Conservation (phyloP, 176 grass and related monocot genomes). For the Hyparrhenia diplandra region DNA sequence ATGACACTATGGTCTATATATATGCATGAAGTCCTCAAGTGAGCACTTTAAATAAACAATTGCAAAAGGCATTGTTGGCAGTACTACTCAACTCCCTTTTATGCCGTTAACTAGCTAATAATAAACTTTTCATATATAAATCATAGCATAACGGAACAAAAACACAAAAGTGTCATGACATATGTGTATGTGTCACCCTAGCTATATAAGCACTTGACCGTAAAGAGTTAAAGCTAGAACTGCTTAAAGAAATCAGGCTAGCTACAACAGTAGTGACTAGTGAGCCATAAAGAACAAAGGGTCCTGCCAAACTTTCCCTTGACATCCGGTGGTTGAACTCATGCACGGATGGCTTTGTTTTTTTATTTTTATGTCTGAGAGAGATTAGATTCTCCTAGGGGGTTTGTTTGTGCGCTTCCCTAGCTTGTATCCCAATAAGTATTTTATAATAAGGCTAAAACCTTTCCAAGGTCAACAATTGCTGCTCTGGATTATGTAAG, state of each 20-base stretch:
- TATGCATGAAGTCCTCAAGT: conserved; percentile 12
- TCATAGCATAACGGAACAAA: conserved; percentile 37
- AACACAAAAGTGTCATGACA: conserved; percentile 23
- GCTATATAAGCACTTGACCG: no score
- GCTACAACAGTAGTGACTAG: no score
- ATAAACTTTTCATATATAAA: neutral
- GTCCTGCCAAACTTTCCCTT: conserved; percentile 36
- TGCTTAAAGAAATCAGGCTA: neutral
- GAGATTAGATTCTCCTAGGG: conserved; percentile 28
- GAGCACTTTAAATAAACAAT: conserved; percentile 15
- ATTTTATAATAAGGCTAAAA: conserved; percentile 8
- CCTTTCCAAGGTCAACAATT: conserved; percentile 52
- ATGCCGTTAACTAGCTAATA: conserved; percentile 44
- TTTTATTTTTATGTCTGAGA: neutral
- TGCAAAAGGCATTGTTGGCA: neutral
- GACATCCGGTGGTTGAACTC: conserved; percentile 38
- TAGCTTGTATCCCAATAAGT: neutral
- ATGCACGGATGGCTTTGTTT: conserved; percentile 5
- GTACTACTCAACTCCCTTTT: conserved; percentile 11
- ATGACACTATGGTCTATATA: conserved; percentile 17
- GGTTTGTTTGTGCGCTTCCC: neutral
- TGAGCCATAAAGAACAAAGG: conserved; percentile 28
- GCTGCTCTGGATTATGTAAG: conserved; percentile 34
- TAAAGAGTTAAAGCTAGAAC: no score
- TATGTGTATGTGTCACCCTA: conserved; percentile 2